Conservation (phyloP, 1,139 yeast genomes). For the Meyerozyma guilliermondii region DNA sequence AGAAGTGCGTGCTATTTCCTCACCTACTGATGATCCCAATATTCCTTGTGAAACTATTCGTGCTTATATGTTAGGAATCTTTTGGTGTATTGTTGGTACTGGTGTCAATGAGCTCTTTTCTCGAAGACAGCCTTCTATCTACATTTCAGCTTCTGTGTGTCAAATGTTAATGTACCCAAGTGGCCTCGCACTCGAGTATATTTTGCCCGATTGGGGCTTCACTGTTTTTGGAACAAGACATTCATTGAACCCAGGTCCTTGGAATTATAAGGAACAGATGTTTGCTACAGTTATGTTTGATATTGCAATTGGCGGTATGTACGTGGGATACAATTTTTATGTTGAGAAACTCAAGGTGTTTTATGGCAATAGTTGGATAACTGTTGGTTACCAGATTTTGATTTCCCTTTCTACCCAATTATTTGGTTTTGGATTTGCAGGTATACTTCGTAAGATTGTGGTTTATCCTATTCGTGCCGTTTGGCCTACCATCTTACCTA, state of each 20-base stretch:
- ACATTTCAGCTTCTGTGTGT: constrained; percentile 19
- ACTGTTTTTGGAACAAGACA: constrained; percentile 15
- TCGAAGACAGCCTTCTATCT: constrained; percentile 19
- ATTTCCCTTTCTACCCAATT: constrained; percentile 12
- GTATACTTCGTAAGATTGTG: constrained; percentile 17
- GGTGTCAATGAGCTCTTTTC: constrained; percentile 22
- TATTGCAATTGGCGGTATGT: constrained; percentile 9
- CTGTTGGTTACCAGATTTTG: constrained; percentile 9
- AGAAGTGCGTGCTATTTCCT: constrained; percentile 17
- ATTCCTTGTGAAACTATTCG: constrained; percentile 15
- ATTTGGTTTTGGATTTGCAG: constrained; percentile 20
- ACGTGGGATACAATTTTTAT: not conserved
- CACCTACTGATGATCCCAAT: constrained; percentile 10
- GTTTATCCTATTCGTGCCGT: constrained; percentile 20
- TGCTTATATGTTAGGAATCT: constrained; percentile 11
- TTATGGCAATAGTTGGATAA: constrained; percentile 15
- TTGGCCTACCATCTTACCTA: constrained; percentile 21
- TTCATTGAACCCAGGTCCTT: constrained; percentile 31
- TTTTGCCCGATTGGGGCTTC: not conserved
- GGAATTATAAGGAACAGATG: constrained; percentile 7
- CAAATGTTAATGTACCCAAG: constrained; percentile 11
- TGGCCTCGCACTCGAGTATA: constrained; percentile 13
- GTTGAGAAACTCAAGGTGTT: constrained; percentile 11
- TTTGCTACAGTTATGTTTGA: constrained; percentile 9
- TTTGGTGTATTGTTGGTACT: constrained; percentile 16